These are phyloP conservation scores for Phragmites australis DNA, from an alignment of 176 grass and related monocot genomes.

Conservation along the genomic window DNA sequence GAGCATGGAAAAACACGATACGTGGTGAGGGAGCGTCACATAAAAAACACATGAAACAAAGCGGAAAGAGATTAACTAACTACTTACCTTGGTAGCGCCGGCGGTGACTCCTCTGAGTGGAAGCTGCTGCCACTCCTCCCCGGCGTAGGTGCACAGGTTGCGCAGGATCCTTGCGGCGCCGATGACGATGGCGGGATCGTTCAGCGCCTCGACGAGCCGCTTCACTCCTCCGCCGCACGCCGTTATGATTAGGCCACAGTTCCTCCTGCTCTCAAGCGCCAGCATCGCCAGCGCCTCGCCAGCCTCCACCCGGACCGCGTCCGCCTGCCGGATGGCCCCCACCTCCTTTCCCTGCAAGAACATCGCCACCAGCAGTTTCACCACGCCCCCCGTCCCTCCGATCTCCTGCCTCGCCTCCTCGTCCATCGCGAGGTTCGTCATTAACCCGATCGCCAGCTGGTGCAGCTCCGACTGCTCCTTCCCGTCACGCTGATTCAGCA, in stretches of 20 bases:
- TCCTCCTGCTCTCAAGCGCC: conserved; percentile 51
- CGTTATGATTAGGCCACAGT: conserved; percentile 46
- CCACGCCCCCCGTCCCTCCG: conserved; percentile 51
- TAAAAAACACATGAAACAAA: too few species aligned
- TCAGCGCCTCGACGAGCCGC: conserved; percentile 39
- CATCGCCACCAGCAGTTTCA: conserved; percentile 53
- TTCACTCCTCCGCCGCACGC: conserved; percentile 27
- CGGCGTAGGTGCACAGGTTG: conserved; percentile 52
- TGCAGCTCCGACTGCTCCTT: conserved; percentile 20
- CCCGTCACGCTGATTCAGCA: conserved; percentile 40
- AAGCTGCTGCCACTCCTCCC: too few species aligned
- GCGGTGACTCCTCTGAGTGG: too few species aligned
- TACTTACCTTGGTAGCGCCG: too few species aligned
- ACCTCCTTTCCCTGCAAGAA: conserved; percentile 19
- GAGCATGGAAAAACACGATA: too few species aligned
- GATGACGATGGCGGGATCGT: conserved; percentile 14
- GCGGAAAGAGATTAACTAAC: too few species aligned
- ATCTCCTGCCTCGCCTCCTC: conserved; percentile 50
- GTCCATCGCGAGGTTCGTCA: conserved; percentile 68
- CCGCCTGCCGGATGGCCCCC: not conserved
- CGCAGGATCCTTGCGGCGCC: conserved; percentile 55
- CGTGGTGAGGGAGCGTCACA: too few species aligned
- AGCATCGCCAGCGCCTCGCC: conserved; percentile 69
- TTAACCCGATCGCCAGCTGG: conserved; percentile 54
- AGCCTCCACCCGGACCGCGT: conserved; percentile 39